A percentile compares a stretch with the other conserved stretches of the same genome.
These are phyloP conservation scores for Vitis hybrid DNA, from an alignment of 177 flowering plant species.

Conservation along the genomic window DNA sequence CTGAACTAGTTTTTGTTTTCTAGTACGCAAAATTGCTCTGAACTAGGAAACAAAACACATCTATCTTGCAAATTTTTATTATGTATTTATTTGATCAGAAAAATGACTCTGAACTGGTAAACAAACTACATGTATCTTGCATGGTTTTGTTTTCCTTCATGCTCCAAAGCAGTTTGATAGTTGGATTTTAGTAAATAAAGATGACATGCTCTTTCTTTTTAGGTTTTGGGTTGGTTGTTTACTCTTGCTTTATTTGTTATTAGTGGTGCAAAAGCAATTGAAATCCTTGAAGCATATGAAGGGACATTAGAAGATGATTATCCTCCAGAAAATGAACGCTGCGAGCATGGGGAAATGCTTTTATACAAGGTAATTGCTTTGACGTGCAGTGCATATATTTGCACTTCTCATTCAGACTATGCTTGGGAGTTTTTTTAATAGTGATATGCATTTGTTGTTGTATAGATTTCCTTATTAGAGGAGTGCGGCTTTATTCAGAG, in stretches of 20 bases:
- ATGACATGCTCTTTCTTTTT: neutral
- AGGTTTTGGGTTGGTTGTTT: neutral
- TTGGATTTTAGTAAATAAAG: neutral
- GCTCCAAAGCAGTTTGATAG: neutral
- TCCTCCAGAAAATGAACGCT: slow-evolving; percentile 94
- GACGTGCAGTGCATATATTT: neutral
- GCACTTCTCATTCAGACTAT: neutral
- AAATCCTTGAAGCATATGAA: slow-evolving; percentile 97
- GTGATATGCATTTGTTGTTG: slow-evolving; percentile 5
- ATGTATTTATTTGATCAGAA: no score
- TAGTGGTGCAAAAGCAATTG: slow-evolving; percentile 93
- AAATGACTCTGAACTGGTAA: no score
- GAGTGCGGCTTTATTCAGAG: slow-evolving; percentile 75
- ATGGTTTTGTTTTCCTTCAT: neutral
- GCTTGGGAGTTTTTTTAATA: neutral
- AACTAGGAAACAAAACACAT: no score
- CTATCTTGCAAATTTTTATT: no score
- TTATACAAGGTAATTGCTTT: slow-evolving; percentile 71
- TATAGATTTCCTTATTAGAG: slow-evolving; percentile 81
- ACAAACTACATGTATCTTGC: neutral
- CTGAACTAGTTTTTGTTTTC: no score
- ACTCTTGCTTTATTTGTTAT: slow-evolving; percentile 8
- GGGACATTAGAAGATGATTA: slow-evolving; percentile 97
- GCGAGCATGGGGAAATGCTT: slow-evolving; percentile 98
- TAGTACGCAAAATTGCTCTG: no score